phyloP scores from a whole-genome alignment of 208 protist genomes.

The Trypanosoma platydactyli region DNA sequence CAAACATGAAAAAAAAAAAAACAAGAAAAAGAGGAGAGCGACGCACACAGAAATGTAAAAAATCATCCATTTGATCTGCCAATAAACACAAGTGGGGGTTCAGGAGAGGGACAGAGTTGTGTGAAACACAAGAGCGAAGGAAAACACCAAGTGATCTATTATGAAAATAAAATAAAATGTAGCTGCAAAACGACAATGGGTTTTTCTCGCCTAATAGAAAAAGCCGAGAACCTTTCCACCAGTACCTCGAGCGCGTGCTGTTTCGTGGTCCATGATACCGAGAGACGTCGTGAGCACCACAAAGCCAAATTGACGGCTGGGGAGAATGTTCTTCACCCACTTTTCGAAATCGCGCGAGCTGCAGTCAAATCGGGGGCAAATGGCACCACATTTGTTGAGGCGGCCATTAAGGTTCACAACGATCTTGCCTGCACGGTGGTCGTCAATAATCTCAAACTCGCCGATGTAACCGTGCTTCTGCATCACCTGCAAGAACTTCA shows the following conservation, averaged over 20 bases:
- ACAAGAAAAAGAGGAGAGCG: neutral
- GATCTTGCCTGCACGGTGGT: conserved; percentile 99
- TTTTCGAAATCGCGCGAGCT: conserved; percentile 97
- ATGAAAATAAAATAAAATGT: conserved; percentile 17
- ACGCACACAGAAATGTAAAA: too few relatives aligned
- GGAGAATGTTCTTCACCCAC: conserved; percentile 99
- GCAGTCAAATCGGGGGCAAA: conserved; percentile 99
- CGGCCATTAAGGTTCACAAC: conserved; percentile 99
- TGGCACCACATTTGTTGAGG: conserved; percentile 99
- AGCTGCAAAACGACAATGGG: conserved; percentile 1
- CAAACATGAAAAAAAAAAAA: neutral
- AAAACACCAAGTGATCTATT: neutral
- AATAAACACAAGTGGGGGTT: too few relatives aligned
- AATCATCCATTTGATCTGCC: too few relatives aligned
- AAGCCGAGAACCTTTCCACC: conserved; percentile 99
- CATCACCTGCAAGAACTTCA: conserved; percentile 99
- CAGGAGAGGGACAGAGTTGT: neutral
- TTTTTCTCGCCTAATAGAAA: conserved; percentile 98
- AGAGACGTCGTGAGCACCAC: conserved; percentile 99
- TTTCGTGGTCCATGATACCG: conserved; percentile 99
- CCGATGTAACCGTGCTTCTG: conserved; percentile 99
- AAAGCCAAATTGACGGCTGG: conserved; percentile 99
- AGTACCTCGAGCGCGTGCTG: conserved; percentile 97
- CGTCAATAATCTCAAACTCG: conserved; percentile 99
- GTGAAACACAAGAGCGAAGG: conserved; percentile 6